Conservation (phyloP, 2,329 filamentous ascomycete genomes). For the Coniochaeta sp. region DNA sequence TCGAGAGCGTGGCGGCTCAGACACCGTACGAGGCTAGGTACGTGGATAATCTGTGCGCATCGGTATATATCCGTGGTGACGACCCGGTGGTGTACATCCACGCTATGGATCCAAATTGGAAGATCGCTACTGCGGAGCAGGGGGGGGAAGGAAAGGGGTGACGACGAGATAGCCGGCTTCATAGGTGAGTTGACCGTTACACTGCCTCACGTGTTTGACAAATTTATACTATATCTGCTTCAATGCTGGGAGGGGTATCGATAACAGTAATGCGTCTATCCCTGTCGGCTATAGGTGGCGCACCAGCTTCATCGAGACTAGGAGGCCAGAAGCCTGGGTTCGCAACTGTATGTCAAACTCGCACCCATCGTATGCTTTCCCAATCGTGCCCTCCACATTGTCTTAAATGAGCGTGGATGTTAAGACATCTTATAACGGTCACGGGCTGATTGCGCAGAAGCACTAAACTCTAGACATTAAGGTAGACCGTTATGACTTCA, state of each 20-base stretch:
- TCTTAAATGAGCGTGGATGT: too few species aligned
- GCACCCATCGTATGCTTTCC: too few species aligned
- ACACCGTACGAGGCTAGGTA: not conserved
- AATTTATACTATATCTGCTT: constrained; percentile 1
- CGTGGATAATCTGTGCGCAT: not conserved
- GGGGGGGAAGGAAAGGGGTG: not conserved
- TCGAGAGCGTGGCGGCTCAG: not conserved
- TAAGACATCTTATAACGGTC: too few species aligned
- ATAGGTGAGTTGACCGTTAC: not conserved
- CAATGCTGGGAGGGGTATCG: not conserved
- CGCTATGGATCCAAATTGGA: constrained; percentile 1
- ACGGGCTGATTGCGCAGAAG: too few species aligned
- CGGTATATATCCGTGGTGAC: not conserved
- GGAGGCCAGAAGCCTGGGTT: too few species aligned
- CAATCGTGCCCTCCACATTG: too few species aligned
- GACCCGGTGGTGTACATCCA: constrained; percentile 1
- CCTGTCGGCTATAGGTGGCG: too few species aligned
- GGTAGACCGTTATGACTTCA: too few species aligned
- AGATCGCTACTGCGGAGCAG: not conserved
- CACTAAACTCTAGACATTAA: too few species aligned
- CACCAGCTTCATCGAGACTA: too few species aligned
- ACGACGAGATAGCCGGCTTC: not conserved
- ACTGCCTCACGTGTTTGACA: constrained; percentile 2
- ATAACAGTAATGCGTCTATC: too few species aligned
- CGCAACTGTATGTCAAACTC: too few species aligned